Evolutionary conservation across 75 land plant species (phyloP), one percentile per base, ranked within the genome.

Genomic region (Pinus taeda): DNA sequence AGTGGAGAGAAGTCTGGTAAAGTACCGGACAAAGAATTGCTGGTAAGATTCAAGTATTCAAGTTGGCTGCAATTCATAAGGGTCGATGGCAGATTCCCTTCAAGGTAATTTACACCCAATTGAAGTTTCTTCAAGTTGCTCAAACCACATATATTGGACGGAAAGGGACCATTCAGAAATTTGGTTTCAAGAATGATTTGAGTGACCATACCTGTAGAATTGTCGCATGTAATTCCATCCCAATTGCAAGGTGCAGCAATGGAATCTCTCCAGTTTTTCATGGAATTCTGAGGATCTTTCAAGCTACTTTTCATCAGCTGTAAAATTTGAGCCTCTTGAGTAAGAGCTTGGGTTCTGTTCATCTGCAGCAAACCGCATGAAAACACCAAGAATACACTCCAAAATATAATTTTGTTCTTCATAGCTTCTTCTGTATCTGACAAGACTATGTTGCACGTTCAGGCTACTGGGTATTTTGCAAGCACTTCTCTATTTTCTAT

Each of bases 1-100:
- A 91, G 20, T 13, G 58, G 37, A 4, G 91, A 83, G 13, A 93
- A 82, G 77, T 93, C 89, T 1, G 95, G 96, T n/a, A 95, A 30
- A 4, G 78, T 60, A 26, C 96, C 96, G 15, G 75, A 76, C 12
- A 93, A 75, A 26, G 53, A 56, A 71, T 96, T 96, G 15, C 24
- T 77, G 8, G 83, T 67, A 26, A 96, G 80, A 78, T 89, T 91
- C 71, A 96, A 67, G 58, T 80, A 85, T 36, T 63, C 65, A 21
- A 96, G 85, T 62, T 81, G 79, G 18, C 17, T 63, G 59, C 85
- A 86, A 21, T 82, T 83, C 73, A n/a, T 74, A 0, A 93, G 30
- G 53, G 83, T 82, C 5, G 63, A 15, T 13, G 98, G 94, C 3
- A 93, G 58, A 17, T 36, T 30, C 33, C 96, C 98, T 0, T 89